Conservation (phyloP, 208 protist species). For the Entamoeba invadens region DNA sequence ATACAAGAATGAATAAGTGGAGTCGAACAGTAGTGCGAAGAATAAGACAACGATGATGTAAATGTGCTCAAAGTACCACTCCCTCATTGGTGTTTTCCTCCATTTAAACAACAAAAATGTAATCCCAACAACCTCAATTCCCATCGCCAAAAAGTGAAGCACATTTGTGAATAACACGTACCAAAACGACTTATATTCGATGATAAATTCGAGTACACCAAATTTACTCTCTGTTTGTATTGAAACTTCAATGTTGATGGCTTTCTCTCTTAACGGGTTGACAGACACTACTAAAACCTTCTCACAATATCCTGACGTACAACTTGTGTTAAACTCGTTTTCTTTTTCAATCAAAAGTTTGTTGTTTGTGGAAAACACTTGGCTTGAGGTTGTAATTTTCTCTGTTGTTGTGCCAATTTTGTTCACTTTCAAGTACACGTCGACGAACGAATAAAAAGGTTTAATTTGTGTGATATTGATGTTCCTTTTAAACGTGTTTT, state of each 20-base stretch:
- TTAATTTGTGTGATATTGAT: not conserved
- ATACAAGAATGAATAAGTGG: not conserved
- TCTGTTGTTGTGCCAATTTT: not conserved
- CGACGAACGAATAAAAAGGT: not conserved
- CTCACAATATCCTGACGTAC: not conserved
- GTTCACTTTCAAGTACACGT: not conserved
- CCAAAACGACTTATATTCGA: not conserved
- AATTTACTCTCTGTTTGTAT: not conserved
- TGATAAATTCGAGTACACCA: not conserved
- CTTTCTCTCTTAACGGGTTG: not conserved
- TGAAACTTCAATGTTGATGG: not conserved
- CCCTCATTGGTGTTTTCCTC: not conserved
- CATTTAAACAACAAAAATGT: not conserved
- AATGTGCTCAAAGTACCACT: not conserved
- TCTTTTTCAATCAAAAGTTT: not conserved
- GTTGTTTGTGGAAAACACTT: not conserved
- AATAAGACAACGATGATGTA: not conserved
- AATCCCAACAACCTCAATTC: not conserved
- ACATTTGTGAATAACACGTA: not conserved
- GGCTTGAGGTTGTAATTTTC: not conserved
- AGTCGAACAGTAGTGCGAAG: not conserved
- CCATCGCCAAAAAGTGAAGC: not conserved
- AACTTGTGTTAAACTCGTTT: not conserved
- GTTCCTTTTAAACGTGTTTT: not conserved
- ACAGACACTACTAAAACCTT: not conserved